Conservation (phyloP, 768 basidiomycete genomes). For the Kwoniella dejecticola region DNA sequence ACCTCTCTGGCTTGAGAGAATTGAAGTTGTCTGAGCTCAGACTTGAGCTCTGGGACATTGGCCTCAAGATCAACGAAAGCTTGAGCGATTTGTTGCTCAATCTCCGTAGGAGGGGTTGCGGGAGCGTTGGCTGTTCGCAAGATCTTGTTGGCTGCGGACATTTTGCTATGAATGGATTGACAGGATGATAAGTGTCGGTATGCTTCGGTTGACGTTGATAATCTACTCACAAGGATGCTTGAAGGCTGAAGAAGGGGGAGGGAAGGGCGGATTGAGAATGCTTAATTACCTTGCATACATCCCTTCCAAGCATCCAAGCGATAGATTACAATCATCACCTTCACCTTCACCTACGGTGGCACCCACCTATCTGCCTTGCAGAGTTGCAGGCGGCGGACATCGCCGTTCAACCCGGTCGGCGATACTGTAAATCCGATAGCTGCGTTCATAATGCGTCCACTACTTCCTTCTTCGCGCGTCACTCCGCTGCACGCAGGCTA, state of each 20-base stretch:
- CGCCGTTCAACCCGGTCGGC: constrained; percentile 1
- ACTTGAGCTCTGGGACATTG: constrained; percentile 97
- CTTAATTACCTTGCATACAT: neutral
- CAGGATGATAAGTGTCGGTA: constrained; percentile 4
- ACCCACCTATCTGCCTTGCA: too few species aligned
- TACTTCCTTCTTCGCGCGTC: neutral
- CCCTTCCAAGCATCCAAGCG: neutral
- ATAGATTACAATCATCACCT: too few species aligned
- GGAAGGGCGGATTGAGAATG: neutral
- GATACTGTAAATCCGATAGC: constrained; percentile 12
- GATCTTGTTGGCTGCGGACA: constrained; percentile 68
- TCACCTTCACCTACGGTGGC: too few species aligned
- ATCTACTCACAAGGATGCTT: constrained; percentile 20
- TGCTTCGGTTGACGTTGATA: neutral
- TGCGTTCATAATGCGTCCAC: neutral
- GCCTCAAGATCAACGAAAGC: constrained; percentile 96
- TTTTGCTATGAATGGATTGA: constrained; percentile 21
- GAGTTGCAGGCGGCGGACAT: too few species aligned
- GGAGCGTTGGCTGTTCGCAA: constrained; percentile 95
- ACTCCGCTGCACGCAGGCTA: neutral
- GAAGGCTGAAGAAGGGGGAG: constrained; percentile 16
- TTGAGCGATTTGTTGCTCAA: constrained; percentile 95
- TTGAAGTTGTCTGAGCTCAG: constrained; percentile 90
- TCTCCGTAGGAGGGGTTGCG: constrained; percentile 82
- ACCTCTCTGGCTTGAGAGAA: constrained; percentile 99